A percentile compares a stretch with the other conserved stretches of the same genome.
phyloP scores from a whole-genome alignment of 106 monocot species.

The Apostasia shenzhenica region DNA sequence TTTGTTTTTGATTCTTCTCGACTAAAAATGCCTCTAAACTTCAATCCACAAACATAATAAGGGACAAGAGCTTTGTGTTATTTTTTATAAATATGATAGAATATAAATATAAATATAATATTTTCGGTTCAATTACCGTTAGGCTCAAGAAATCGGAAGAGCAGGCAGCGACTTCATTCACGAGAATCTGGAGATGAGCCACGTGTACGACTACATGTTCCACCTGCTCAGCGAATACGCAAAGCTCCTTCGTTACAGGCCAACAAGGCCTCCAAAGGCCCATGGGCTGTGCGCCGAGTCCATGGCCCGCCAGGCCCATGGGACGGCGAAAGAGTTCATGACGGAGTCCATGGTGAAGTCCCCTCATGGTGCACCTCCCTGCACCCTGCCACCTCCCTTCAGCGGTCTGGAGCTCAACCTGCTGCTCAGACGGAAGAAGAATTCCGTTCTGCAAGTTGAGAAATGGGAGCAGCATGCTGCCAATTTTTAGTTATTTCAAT shows the following conservation, averaged over 20 bases:
- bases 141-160: conserved; percentile 56
- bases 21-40: not conserved
- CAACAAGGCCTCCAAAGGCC: conserved; percentile 25
- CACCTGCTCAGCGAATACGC: conserved; percentile 59
- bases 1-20: too few species aligned
- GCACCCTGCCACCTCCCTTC: conserved; percentile 39
- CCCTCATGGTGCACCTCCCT: conserved; percentile 11
- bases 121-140: not conserved
- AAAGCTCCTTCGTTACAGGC: conserved; percentile 48
- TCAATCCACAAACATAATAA: not conserved
- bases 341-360: conserved; percentile 38
- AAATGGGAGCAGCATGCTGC: conserved; percentile 22
- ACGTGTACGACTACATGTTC: conserved; percentile 76
- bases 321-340: conserved; percentile 30
- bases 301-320: conserved; percentile 35
- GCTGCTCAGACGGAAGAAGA: conserved; percentile 11
- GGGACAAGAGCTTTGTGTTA: not conserved
- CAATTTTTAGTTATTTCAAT: too few species aligned
- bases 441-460: conserved; percentile 30
- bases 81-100: not conserved
- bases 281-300: conserved; percentile 39
- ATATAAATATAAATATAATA: not conserved
- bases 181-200: conserved; percentile 45
- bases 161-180: conserved; percentile 42
- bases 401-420: conserved; percentile 15